Percentiles rank a stretch among this genome's conserved stretches.
phyloP scores from a whole-genome alignment of 2,329 filamentous ascomycete genomes.

The Phaeosphaeriaceae sp. region DNA sequence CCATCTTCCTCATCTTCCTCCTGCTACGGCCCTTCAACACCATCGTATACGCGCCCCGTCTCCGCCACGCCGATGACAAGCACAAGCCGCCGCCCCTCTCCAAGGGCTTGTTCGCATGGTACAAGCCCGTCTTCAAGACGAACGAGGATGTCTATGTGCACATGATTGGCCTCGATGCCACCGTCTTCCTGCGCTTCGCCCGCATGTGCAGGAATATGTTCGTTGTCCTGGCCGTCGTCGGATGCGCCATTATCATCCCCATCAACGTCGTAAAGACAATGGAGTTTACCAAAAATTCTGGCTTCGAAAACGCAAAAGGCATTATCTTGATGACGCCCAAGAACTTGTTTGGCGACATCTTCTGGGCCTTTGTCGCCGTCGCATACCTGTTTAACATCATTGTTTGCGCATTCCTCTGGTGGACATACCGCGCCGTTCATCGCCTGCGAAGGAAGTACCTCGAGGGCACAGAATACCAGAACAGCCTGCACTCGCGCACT shows the following conservation, averaged over 20 bases:
- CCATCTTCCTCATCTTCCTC: constrained; percentile 83
- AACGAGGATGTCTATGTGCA: constrained; percentile 78
- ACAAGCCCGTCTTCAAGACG: constrained; percentile 77
- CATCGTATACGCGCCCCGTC: constrained; percentile 90
- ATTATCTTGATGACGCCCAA: constrained; percentile 50
- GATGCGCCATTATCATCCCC: constrained; percentile 80
- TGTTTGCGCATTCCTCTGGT: constrained; percentile 84
- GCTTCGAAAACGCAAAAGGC: constrained; percentile 10
- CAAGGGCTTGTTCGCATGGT: constrained; percentile 88
- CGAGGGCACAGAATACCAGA: constrained; percentile 84
- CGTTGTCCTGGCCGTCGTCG: constrained; percentile 72
- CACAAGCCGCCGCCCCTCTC: constrained; percentile 87
- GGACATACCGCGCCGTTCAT: constrained; percentile 80
- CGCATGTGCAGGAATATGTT: constrained; percentile 95
- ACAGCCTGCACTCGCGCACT: constrained; percentile 77
- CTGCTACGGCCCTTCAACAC: constrained; percentile 89
- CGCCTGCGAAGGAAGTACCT: constrained; percentile 79
- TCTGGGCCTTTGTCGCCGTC: constrained; percentile 66
- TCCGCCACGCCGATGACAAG: constrained; percentile 89
- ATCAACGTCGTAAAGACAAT: constrained; percentile 65
- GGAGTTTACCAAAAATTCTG: constrained; percentile 16
- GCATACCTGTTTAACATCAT: constrained; percentile 75
- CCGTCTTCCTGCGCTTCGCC: constrained; percentile 85
- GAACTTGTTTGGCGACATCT: constrained; percentile 56
- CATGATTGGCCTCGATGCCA: constrained; percentile 89